phyloP scores from a whole-genome alignment of 116 monocot genomes.

The Posidonia oceanica region DNA sequence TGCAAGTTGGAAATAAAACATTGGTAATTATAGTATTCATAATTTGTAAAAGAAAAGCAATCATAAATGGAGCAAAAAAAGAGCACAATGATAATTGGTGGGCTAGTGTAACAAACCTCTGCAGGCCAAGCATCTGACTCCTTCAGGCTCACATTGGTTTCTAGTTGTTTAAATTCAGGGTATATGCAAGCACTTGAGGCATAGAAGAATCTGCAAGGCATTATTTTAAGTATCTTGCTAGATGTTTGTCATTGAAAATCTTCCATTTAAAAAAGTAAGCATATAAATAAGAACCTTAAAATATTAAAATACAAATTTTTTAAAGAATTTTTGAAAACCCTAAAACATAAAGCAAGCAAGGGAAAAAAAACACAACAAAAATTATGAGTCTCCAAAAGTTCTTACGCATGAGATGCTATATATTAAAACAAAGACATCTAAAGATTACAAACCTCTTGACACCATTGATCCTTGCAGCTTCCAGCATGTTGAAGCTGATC shows the following conservation, averaged over 20 bases:
- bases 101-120: conserved; percentile 44
- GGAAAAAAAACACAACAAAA: conserved; percentile 12
- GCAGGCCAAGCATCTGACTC: conserved; percentile 99
- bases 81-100: no score
- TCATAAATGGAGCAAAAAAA: no score
- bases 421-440: not conserved
- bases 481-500: conserved; percentile 98
- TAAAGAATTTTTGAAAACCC: no score
- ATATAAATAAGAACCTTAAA: no score
- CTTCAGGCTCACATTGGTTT: conserved; percentile 93
- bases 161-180: conserved; percentile 92
- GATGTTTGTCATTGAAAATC: not conserved
- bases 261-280: not conserved
- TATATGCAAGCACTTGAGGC: conserved; percentile 99
- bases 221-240: not conserved
- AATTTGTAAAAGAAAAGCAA: not conserved
- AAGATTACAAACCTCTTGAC: conserved; percentile 58
- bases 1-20: conserved; percentile 11
- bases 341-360: no score
- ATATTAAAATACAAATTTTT: no score
- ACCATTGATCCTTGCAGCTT: conserved; percentile 81
- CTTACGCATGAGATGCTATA: no score
- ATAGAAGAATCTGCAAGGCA: conserved; percentile 82
- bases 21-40: no score
- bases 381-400: no score